Evolutionary conservation across 2,329 filamentous ascomycete genomes (phyloP).

Genomic region (Pseudogymnoascus sp.): DNA sequence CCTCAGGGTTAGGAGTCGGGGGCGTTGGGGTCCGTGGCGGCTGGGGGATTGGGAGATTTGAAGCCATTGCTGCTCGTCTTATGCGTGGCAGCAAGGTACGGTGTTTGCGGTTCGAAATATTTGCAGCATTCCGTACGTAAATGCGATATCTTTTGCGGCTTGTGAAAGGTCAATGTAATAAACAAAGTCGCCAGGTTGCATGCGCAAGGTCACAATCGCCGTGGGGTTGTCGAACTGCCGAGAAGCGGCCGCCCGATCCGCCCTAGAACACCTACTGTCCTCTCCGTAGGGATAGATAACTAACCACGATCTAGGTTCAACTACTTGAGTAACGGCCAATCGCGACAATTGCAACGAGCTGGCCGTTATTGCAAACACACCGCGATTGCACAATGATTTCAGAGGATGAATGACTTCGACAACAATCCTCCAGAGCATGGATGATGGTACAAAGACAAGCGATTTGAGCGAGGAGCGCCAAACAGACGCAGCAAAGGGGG

Average conservation of each 20-base stretch:
- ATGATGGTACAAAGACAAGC: constrained; percentile 8
- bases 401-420: constrained; percentile 5
- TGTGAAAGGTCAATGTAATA: not conserved
- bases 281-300: not conserved
- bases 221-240: not conserved
- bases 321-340: constrained; percentile 1
- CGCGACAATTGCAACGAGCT: not conserved
- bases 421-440: constrained; percentile 10
- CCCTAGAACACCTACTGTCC: not conserved
- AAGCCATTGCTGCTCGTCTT: constrained; percentile 41
- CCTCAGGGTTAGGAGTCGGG: constrained; percentile 40
- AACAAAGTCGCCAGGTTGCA: constrained; percentile 6
- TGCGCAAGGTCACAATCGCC: not conserved
- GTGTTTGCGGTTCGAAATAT: not conserved
- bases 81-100: not conserved
- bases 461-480: constrained; percentile 7
- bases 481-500: not conserved
- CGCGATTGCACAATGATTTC: constrained; percentile 3
- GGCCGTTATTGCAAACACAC: not conserved
- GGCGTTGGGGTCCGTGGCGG: constrained; percentile 59
- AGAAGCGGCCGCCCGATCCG: constrained; percentile 1
- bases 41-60: constrained; percentile 47
- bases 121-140: not conserved
- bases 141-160: not conserved
- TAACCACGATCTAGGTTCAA: not conserved